Conservation (phyloP, 768 basidiomycete genomes). For the Russula emetica region DNA sequence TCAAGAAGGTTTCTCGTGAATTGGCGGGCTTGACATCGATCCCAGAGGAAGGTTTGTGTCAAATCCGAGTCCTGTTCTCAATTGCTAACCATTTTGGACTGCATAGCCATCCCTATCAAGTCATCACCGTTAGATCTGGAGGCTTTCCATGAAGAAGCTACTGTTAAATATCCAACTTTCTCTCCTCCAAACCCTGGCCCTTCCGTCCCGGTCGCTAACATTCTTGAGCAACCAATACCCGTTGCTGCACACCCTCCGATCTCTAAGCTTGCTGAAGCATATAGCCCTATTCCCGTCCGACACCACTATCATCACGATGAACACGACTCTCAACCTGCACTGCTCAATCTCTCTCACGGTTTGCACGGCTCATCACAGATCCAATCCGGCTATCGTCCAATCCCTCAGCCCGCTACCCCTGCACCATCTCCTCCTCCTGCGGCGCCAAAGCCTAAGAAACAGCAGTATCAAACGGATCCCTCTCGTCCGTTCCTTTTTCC, state of each 20-base stretch:
- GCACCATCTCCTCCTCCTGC: conserved; percentile 69
- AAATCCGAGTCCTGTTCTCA: conserved; percentile 1
- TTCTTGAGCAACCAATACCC: conserved; percentile 30
- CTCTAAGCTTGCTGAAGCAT: conserved; percentile 79
- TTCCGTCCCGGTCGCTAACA: conserved; percentile 40
- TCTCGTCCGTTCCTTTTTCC: conserved; percentile 91
- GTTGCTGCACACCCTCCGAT: conserved; percentile 37
- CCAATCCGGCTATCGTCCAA: conserved; percentile 41
- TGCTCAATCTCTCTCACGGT: conserved; percentile 37
- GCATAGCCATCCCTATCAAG: conserved; percentile 65
- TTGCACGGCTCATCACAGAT: conserved; percentile 35
- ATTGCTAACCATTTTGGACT: conserved; percentile 1
- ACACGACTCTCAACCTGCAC: conserved; percentile 45
- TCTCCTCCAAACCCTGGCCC: conserved; percentile 41
- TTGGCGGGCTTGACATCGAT: conserved; percentile 65
- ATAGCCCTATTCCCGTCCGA: conserved; percentile 88
- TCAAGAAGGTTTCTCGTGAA: conserved; percentile 82
- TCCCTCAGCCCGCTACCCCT: conserved; percentile 77
- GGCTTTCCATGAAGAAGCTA: conserved; percentile 82
- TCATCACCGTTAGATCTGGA: conserved; percentile 89
- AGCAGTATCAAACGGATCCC: conserved; percentile 98
- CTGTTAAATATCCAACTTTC: conserved; percentile 96
- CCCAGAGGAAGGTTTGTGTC: conserved; percentile 44
- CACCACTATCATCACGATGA: conserved; percentile 93
- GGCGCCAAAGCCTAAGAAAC: conserved; percentile 91